Evolutionary conservation across 768 basidiomycete species (phyloP), one percentile per base, ranked within the genome.

Genomic region (Tricholoma saponaceum): DNA sequence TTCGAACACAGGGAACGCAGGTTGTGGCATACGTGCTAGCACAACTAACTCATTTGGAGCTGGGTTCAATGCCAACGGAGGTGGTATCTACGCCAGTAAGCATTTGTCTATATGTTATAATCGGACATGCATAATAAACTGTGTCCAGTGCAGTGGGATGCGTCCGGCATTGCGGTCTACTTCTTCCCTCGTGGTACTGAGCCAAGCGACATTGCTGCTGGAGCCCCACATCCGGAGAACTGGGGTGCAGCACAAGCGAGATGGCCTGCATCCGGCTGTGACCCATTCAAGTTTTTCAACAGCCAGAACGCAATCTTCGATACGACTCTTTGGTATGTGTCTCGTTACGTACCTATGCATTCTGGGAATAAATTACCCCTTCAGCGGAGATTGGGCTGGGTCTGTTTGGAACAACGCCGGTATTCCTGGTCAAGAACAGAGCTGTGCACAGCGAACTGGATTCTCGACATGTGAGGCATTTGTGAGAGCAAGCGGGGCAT

Each of bases 71-170:
- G 69, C 67, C n/a, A 86, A 81, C 62, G 84, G 85, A 9, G 95
- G 95, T 46, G 95, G 95, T 63, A 89, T 93, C 52, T 96, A 93
- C 73, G 90, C 90, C 52, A 92, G 92, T 94, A 66, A 70, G 90
- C 83, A 35, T 12, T 13, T 51, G 56, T 14, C 56, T 53, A 62
- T 39, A 14, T 55, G 26, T 57, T 53, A 52, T 49, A 59, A 54
- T 56, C 54, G 8, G 53, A 62, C 37, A 41, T 49, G 39, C 32
- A 52, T 28, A 13, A 30, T 14, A 23, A 10, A 28, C 14, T 49
- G 33, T 59, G 16, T 54, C 6, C 16, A 88, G 83, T 89, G 87
- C 79, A 81, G 67, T 95, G 92, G 92, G 85, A 86, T 68, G 70
- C 77, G 51, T 72, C 75, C 51, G 95, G 94, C 26, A 84, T 98